Evolutionary conservation across 2,329 filamentous ascomycete species (phyloP), one percentile per base, ranked within the genome.

Genomic region (Colletotrichum sp.): DNA sequence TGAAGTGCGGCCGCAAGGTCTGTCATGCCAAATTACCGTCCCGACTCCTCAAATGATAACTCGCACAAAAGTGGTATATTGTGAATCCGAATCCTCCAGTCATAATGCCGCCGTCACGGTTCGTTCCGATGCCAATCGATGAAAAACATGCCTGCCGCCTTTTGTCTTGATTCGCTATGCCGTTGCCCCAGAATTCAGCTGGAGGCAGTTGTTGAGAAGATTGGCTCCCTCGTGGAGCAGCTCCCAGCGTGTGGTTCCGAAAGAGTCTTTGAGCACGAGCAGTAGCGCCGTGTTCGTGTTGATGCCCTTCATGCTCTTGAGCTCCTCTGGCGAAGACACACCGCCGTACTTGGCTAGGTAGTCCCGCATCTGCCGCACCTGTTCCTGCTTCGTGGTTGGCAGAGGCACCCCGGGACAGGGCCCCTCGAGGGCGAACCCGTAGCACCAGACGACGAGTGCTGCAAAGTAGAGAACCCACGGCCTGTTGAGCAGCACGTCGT

Each of bases 381-480:
- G 93, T 77, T 95, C 93, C 16, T 92, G 90, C 65, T 89, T 88
- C 1, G 88, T 93, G 48, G 83, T 84, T 72, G 94, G 91, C 25
- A 86, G 85, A 79, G 85, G 89, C 67, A 85, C 81, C 6, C 84
- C 85, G 8, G 89, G 86, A 73, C 94, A 91, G 0, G 95, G 91
- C 0, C 97, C 97, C 79, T 98, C 97, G 25, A 98, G 87, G 0
- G 96, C 96, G 82, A 93, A 98, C 4, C 96, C 96, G 81, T 98
- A 99, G 76, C 93, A 95, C 97, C 97, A 99, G 1, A 98, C 94
- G 27, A 98, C 95, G 16, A 99, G 89, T 1, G 93, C 93, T 1
- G 97, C 95, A 82, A 98, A 98, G 85, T 98, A 99, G 68, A 98
- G 88, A 13, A 98, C 96, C 96, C 97, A 99, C 0, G 96, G 95